phyloP scores from a whole-genome alignment of 345 rosid genomes.

The Salix arbutifolia region DNA sequence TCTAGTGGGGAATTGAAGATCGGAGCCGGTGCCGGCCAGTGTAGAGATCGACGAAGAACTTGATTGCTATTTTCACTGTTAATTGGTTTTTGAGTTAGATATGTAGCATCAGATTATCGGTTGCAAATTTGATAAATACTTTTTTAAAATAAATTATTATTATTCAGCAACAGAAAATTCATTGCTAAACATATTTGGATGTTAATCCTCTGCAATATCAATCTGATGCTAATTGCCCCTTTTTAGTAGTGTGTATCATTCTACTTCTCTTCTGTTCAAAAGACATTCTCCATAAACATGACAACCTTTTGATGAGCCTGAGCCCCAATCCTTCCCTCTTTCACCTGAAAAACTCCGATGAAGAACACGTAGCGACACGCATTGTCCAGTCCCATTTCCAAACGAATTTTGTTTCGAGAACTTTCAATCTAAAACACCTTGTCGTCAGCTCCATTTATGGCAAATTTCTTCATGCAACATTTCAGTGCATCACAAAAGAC shows the following conservation, averaged over 20 bases:
- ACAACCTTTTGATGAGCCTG: background rate
- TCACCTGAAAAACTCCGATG: background rate
- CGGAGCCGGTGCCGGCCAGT: no score
- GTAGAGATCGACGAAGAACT: no score
- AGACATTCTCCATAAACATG: background rate
- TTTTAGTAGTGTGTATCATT: background rate
- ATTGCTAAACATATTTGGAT: no score
- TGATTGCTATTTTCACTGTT: no score
- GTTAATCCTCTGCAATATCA: no score
- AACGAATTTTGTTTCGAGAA: background rate
- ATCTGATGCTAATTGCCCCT: no score
- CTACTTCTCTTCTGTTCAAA: background rate
- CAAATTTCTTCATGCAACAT: slow-evolving; percentile 12
- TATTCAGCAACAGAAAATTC: no score
- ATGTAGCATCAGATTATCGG: no score
- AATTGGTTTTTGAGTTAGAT: no score
- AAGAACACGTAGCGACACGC: background rate
- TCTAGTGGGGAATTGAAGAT: no score
- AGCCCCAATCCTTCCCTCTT: background rate
- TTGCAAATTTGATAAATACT: no score
- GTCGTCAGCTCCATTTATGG: slow-evolving; percentile 30
- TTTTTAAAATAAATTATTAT: no score
- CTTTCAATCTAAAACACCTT: slow-evolving; percentile 22
- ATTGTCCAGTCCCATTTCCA: background rate
- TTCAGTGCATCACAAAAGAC: slow-evolving; percentile 4